phyloP scores from a whole-genome alignment of 345 rosid species.

The Salix suchowensis region DNA sequence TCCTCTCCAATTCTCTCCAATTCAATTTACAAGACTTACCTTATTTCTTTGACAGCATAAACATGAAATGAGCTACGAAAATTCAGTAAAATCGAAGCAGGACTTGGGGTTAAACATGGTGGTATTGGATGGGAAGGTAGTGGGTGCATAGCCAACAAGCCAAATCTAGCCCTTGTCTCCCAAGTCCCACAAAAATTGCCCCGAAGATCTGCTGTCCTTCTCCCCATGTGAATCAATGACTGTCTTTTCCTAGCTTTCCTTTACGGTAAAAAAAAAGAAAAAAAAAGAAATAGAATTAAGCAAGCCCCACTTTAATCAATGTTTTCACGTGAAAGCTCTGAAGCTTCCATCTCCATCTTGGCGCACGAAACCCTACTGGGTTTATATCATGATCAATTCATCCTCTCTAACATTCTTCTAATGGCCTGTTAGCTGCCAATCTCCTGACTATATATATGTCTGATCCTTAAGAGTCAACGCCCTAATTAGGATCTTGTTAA shows the following conservation, averaged over 20 bases:
- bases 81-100: neutral
- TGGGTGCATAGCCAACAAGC: neutral
- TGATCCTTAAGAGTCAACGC: too few relatives aligned
- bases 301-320: neutral
- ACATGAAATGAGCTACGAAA: neutral
- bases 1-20: too few relatives aligned
- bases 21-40: too few relatives aligned
- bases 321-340: constrained; percentile 28
- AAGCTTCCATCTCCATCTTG: constrained; percentile 3
- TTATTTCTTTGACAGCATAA: neutral
- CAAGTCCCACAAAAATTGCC: constrained; percentile 4
- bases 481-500: too few relatives aligned
- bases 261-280: neutral
- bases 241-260: neutral
- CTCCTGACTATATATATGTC: too few relatives aligned
- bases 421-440: too few relatives aligned
- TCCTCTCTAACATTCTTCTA: too few relatives aligned
- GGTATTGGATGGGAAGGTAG: neutral
- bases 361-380: neutral
- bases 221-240: constrained; percentile 20
- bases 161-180: neutral
- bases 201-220: constrained; percentile 10
- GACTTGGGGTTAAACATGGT: neutral
- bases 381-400: too few relatives aligned
- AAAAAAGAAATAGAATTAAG: neutral